Percentiles rank a stretch among this genome's conserved stretches.
Conservation (phyloP, 2,329 filamentous ascomycete genomes). For the Cytospora mali region DNA sequence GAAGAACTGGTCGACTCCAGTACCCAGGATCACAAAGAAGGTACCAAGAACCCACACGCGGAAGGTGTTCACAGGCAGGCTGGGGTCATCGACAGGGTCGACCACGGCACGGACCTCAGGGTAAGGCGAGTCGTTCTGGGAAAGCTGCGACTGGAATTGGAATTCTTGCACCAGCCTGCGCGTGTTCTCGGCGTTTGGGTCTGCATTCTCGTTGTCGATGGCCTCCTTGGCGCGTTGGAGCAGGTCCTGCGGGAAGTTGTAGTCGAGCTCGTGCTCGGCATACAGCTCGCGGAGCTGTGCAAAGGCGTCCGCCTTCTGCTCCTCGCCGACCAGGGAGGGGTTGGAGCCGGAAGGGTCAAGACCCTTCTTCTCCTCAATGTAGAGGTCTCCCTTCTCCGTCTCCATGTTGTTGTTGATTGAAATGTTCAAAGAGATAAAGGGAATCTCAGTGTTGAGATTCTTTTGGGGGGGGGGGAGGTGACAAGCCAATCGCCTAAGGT, state of each 20-base stretch:
- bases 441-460: too few relatives aligned
- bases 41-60: slow-evolving; percentile 57
- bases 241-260: slow-evolving; percentile 18
- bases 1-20: slow-evolving; percentile 61
- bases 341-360: neutral
- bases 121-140: slow-evolving; percentile 44
- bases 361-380: slow-evolving; percentile 17
- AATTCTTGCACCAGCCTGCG: slow-evolving; percentile 18
- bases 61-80: slow-evolving; percentile 55
- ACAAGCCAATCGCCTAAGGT: neutral
- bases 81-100: slow-evolving; percentile 56
- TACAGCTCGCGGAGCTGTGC: slow-evolving; percentile 20
- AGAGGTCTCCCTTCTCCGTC: slow-evolving; percentile 17
- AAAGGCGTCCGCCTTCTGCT: slow-evolving; percentile 13
- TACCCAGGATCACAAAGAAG: slow-evolving; percentile 51
- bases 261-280: slow-evolving; percentile 21
- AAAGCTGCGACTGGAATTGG: slow-evolving; percentile 16
- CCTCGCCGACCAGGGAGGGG: neutral
- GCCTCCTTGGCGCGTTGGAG: slow-evolving; percentile 13
- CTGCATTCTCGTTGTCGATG: slow-evolving; percentile 18
- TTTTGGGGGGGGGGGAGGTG: too few relatives aligned
- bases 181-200: slow-evolving; percentile 19
- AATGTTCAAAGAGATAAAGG: neutral
- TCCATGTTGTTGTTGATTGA: neutral
- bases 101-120: slow-evolving; percentile 60